These are phyloP conservation scores for Suhomyces vadensis DNA, from an alignment of 805 yeast genomes.

Conservation along the genomic window DNA sequence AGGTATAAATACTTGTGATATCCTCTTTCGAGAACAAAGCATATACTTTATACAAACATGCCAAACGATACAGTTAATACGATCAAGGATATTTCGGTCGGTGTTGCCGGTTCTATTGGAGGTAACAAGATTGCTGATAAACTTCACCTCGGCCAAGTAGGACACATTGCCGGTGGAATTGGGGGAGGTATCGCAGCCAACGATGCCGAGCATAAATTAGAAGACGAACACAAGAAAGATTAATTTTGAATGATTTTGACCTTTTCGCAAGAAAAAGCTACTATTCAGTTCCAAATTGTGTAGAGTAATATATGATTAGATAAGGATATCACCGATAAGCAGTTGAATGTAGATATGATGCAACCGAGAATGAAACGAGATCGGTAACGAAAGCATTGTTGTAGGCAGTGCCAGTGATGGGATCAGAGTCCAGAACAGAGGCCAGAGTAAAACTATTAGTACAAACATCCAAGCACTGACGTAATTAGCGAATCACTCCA, in stretches of 20 bases:
- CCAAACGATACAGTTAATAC: constrained; percentile 18
- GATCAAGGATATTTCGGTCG: constrained; percentile 35
- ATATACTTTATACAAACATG: constrained; percentile 11
- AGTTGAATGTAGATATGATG: too few relatives aligned
- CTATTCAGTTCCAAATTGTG: too few relatives aligned
- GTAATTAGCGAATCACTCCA: too few relatives aligned
- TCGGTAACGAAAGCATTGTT: too few relatives aligned
- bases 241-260: not conserved
- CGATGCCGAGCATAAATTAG: constrained; percentile 34
- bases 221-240: constrained; percentile 17
- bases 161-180: constrained; percentile 35
- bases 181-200: constrained; percentile 37
- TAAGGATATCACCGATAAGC: too few relatives aligned
- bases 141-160: constrained; percentile 30
- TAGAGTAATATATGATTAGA: too few relatives aligned
- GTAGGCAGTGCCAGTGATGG: too few relatives aligned
- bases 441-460: too few relatives aligned
- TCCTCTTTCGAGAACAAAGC: not conserved
- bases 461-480: too few relatives aligned
- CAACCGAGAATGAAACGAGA: too few relatives aligned
- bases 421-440: too few relatives aligned
- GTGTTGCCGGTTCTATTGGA: constrained; percentile 40
- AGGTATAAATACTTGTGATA: constrained; percentile 2
- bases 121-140: constrained; percentile 41
- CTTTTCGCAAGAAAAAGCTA: too few relatives aligned